phyloP scores from a whole-genome alignment of 108 stramenopile genomes.

The Skeletonema costatum region DNA sequence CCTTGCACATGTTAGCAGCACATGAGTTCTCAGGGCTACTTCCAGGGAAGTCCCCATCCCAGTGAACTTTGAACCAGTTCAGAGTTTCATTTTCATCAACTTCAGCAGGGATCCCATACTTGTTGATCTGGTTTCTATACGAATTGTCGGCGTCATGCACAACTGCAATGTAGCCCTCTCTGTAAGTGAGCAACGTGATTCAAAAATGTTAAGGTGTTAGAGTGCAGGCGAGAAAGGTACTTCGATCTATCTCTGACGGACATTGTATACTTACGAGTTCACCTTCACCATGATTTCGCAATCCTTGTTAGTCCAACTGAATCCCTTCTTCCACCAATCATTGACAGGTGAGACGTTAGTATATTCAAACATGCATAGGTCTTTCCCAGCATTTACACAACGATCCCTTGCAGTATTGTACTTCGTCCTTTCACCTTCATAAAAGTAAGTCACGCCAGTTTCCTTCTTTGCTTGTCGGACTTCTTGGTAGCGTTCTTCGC shows the following conservation, averaged over 20 bases:
- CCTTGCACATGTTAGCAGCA: slow-evolving; percentile 30
- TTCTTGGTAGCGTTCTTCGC: slow-evolving; percentile 35
- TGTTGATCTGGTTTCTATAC: neutral
- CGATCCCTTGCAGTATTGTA: slow-evolving; percentile 45
- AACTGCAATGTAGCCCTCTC: slow-evolving; percentile 53
- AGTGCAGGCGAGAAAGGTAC: neutral
- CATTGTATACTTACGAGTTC: slow-evolving; percentile 23
- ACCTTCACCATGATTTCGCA: slow-evolving; percentile 40
- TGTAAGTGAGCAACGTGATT: neutral
- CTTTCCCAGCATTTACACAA: slow-evolving; percentile 24
- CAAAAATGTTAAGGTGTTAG: neutral
- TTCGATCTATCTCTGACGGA: neutral
- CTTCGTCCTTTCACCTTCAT: slow-evolving; percentile 57
- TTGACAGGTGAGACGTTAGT: neutral
- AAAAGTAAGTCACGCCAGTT: slow-evolving; percentile 18
- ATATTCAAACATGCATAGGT: slow-evolving; percentile 30
- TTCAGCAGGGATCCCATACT: slow-evolving; percentile 24
- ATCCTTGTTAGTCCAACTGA: slow-evolving; percentile 40
- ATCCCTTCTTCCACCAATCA: slow-evolving; percentile 28
- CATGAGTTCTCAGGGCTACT: slow-evolving; percentile 34
- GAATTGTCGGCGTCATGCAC: slow-evolving; percentile 46
- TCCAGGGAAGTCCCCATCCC: slow-evolving; percentile 47
- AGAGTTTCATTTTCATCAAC: slow-evolving; percentile 37
- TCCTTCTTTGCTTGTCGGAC: slow-evolving; percentile 20
- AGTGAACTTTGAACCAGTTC: slow-evolving; percentile 52